These are phyloP conservation scores for Corylus avellana DNA, from an alignment of 306 rosid genomes.

Conservation along the genomic window DNA sequence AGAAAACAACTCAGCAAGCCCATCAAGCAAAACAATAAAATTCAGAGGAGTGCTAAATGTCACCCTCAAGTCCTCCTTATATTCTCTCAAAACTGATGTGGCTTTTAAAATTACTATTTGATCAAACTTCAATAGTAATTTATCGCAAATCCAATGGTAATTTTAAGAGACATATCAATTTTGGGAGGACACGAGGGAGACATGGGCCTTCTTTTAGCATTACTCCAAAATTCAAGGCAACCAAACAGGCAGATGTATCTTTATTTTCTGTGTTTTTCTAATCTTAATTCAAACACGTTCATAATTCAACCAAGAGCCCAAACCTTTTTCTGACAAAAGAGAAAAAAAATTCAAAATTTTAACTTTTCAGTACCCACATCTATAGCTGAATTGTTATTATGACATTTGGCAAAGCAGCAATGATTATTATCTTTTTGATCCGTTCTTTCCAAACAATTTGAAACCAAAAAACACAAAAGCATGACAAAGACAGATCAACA, in stretches of 20 bases:
- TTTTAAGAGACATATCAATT: too few relatives aligned
- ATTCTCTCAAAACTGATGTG: too few relatives aligned
- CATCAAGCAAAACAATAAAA: slow-evolving; percentile 10
- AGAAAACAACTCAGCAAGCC: not conserved
- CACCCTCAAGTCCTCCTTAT: too few relatives aligned
- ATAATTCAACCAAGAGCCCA: not conserved
- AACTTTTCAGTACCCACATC: slow-evolving; percentile 4
- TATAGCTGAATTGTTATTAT: slow-evolving; percentile 20
- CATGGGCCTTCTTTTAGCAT: too few relatives aligned
- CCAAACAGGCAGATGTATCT: not conserved
- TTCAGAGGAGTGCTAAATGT: not conserved
- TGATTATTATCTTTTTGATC: slow-evolving; percentile 4
- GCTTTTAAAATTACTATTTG: too few relatives aligned
- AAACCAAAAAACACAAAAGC: slow-evolving; percentile 16
- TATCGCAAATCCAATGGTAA: too few relatives aligned
- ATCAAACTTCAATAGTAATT: too few relatives aligned
- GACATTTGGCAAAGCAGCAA: not conserved
- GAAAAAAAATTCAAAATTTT: not conserved
- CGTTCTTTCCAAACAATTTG: slow-evolving; percentile 3
- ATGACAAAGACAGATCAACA: slow-evolving; percentile 27
- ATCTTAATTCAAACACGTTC: slow-evolving; percentile 14
- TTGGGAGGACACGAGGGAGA: too few relatives aligned
- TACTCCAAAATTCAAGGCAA: slow-evolving; percentile 1
- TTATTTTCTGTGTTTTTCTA: not conserved
- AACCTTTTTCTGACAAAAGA: not conserved